phyloP scores from a whole-genome alignment of 202 grass and related monocot species.

The Digitaria exilis region DNA sequence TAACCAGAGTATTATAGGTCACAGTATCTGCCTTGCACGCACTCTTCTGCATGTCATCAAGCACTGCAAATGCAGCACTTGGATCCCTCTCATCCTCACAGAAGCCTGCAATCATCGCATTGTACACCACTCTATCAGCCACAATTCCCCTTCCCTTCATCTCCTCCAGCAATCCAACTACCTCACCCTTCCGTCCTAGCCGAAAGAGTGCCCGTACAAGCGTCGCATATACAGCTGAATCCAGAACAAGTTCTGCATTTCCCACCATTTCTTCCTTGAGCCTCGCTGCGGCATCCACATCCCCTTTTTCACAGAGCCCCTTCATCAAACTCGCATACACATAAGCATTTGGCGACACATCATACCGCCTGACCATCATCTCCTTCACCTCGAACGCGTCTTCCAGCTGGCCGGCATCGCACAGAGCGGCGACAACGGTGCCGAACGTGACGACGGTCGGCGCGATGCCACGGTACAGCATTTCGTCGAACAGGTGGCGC shows the following conservation, averaged over 20 bases:
- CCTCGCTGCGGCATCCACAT: constrained; percentile 45
- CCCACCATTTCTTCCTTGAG: constrained; percentile 65
- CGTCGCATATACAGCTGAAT: constrained; percentile 65
- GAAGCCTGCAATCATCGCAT: constrained; percentile 65
- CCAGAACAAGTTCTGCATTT: constrained; percentile 36
- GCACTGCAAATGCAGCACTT: constrained; percentile 52
- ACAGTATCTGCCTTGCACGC: constrained; percentile 56
- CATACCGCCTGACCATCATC: constrained; percentile 42
- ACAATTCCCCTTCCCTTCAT: constrained; percentile 59
- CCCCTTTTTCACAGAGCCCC: constrained; percentile 50
- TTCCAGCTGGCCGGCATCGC: constrained; percentile 29
- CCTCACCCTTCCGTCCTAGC: constrained; percentile 51
- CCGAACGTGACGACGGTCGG: constrained; percentile 62
- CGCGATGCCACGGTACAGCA: constrained; percentile 39
- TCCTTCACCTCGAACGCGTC: constrained; percentile 66
- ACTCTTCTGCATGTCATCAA: constrained; percentile 64
- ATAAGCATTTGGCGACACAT: constrained; percentile 46
- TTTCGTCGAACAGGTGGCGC: constrained; percentile 65
- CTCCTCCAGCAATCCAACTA: constrained; percentile 63
- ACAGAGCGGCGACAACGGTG: constrained; percentile 49
- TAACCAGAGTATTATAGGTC: constrained; percentile 71
- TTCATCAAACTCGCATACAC: constrained; percentile 71
- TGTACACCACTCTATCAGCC: constrained; percentile 48
- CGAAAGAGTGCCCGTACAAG: constrained; percentile 60
- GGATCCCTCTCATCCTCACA: constrained; percentile 59